Evolutionary conservation across 805 yeast genomes (phyloP).

Genomic region (Isabelozyma rhagii): DNA sequence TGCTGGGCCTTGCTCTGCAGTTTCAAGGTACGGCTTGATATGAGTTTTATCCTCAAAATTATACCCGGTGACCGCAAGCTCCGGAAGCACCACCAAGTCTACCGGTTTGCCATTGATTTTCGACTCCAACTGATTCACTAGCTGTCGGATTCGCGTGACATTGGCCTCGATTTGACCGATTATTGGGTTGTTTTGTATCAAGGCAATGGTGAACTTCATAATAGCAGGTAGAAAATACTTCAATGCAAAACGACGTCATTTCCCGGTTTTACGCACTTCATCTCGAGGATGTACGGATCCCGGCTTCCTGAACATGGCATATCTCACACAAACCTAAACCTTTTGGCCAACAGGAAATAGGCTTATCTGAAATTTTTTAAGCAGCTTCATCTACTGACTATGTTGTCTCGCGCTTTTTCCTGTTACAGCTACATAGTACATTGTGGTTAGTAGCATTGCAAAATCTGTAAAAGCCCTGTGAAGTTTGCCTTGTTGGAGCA

Average conservation of each 20-base stretch:
- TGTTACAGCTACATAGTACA: not conserved
- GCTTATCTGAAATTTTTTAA: no score
- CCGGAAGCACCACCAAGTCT: constrained; percentile 79
- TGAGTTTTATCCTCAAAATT: constrained; percentile 50
- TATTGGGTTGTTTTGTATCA: constrained; percentile 64
- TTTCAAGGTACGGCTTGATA: constrained; percentile 59
- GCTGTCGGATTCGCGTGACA: constrained; percentile 40
- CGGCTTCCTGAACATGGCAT: no score
- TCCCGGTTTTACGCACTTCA: no score
- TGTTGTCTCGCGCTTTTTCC: no score
- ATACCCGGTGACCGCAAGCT: constrained; percentile 82
- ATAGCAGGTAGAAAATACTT: not conserved
- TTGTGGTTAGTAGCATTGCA: not conserved
- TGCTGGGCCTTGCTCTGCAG: constrained; percentile 42
- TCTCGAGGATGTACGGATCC: no score
- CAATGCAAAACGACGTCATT: not conserved
- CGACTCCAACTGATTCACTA: constrained; percentile 26
- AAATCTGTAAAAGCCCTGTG: not conserved
- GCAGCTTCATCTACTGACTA: no score
- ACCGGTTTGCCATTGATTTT: constrained; percentile 28
- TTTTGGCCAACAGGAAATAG: no score
- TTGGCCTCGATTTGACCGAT: constrained; percentile 60
- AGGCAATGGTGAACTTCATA: constrained; percentile 57
- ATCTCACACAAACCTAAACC: no score
- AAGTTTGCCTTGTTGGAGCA: not conserved